Conservation (phyloP, 2,329 filamentous ascomycete genomes). For the Clonostachys rosea region DNA sequence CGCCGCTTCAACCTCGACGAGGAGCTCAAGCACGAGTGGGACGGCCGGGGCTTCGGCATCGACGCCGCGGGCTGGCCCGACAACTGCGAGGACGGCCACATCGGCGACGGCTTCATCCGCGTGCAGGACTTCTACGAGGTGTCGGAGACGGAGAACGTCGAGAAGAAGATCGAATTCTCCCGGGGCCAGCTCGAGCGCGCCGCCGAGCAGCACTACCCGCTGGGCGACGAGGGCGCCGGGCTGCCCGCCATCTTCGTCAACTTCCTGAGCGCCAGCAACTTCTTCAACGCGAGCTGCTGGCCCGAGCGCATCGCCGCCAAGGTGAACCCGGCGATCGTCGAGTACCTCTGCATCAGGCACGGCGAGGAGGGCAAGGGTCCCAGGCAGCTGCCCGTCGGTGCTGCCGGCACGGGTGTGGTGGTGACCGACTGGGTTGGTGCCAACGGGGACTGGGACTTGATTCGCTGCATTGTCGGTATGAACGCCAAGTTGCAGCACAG, state of each 20-base stretch:
- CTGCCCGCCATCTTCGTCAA: slow-evolving; percentile 75
- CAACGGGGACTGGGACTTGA: slow-evolving; percentile 84
- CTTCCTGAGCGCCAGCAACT: slow-evolving; percentile 87
- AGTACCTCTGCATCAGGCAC: slow-evolving; percentile 57
- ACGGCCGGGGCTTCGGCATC: slow-evolving; percentile 49
- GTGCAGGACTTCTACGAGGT: slow-evolving; percentile 97
- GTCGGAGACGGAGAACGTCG: slow-evolving; percentile 66
- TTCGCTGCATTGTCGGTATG: slow-evolving; percentile 85
- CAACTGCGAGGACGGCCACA: slow-evolving; percentile 74
- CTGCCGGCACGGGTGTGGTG: slow-evolving; percentile 80
- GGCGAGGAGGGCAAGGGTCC: slow-evolving; percentile 45
- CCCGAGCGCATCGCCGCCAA: slow-evolving; percentile 85
- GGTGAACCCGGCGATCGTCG: slow-evolving; percentile 72
- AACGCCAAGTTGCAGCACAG: slow-evolving; percentile 64
- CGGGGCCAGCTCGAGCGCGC: slow-evolving; percentile 75
- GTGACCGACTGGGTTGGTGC: slow-evolving; percentile 92
- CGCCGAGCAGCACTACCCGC: slow-evolving; percentile 41
- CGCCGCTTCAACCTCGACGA: slow-evolving; percentile 71
- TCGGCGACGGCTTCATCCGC: slow-evolving; percentile 64
- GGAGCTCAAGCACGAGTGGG: slow-evolving; percentile 39
- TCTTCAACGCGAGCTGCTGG: slow-evolving; percentile 91
- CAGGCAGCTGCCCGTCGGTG: slow-evolving; percentile 49
- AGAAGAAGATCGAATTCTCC: slow-evolving; percentile 72
- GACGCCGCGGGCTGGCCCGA: slow-evolving; percentile 74
- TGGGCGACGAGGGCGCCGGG: slow-evolving; percentile 17